Evolutionary conservation across 2,329 filamentous ascomycete genomes (phyloP), one percentile per base, ranked within the genome.

Genomic region (Penicillium sp.): DNA sequence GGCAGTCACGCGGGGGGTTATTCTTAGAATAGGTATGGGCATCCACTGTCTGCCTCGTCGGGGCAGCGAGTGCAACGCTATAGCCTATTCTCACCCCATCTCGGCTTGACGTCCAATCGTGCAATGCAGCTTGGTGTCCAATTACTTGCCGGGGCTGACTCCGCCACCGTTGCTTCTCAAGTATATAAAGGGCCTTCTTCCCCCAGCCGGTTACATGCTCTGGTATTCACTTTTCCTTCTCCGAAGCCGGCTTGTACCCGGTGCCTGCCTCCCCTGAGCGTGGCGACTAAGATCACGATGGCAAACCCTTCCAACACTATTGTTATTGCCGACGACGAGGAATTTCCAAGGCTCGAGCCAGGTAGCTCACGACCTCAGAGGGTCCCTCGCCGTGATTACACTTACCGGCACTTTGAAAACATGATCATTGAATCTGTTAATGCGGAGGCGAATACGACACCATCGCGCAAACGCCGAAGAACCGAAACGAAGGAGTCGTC

Each of bases 151-250:
- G 40, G 28, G 46, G 13, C 39, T 43, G 28, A 44, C 39, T 37
- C 28, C 27, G 31, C 46, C 43, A 46, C 42, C 10, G 23, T 50
- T 33, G 27, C 10, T 43, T 35, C 29, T 48, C 41, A 45, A 27
- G 25, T 48, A 42, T 46, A 48, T 42, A 33, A 50, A 50, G 38
- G 43, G 43, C 47, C 47, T 50, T 28, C 47, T 50, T 50, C 38
- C 47, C 47, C 42, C 18, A 41, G 20, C 35, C 18, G 24, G 49
- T 35, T 37, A 32, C 33, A 48, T 32, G 41, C 45, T 52, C 45
- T 44, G 41, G 32, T 39, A 46, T 46, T 47, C 40, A 44, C 45
- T 44, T 48, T 44, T 31, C 18, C 13, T 45, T 45, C 44, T 45
- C 33, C 44, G 9, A 45, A 10, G 41, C 29, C 41, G 2, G 39